Percentiles rank a stretch among this genome's conserved stretches.
Conservation (phyloP, 2,329 filamentous ascomycete species). For the Colletotrichum tropicicola region DNA sequence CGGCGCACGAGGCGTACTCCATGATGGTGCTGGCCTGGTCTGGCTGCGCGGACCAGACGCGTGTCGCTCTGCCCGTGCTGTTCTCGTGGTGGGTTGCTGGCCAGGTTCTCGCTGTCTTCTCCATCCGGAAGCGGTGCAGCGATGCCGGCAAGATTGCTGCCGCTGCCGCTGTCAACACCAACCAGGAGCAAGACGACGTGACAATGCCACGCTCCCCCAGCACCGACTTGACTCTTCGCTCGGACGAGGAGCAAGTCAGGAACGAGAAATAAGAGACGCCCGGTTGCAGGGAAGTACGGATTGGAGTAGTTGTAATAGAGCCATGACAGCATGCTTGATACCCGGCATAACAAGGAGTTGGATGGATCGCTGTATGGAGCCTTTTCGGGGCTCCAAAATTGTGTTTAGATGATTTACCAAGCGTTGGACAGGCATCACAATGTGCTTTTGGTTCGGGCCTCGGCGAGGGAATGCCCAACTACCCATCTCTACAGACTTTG, state of each 20-base stretch:
- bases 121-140: conserved; percentile 33
- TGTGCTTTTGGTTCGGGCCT: too few relatives aligned
- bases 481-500: too few relatives aligned
- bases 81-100: conserved; percentile 48
- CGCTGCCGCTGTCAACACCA: not conserved
- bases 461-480: not conserved
- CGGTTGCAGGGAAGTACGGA: not conserved
- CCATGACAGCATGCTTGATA: too few relatives aligned
- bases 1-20: conserved; percentile 44
- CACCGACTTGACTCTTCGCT: conserved; percentile 9
- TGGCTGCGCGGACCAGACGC: conserved; percentile 47
- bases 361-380: too few relatives aligned
- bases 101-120: conserved; percentile 35
- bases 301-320: not conserved
- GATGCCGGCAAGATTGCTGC: conserved; percentile 9
- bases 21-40: conserved; percentile 52
- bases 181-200: not conserved
- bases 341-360: not conserved
- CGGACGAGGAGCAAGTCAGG: conserved; percentile 7
- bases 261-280: conserved; percentile 5
- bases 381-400: not conserved
- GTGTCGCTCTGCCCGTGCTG: conserved; percentile 50
- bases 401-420: not conserved
- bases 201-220: not conserved
- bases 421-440: not conserved